Base-by-base conservation (phyloP, 768 basidiomycete genomes). In the Collybiopsis luxurians region DNA sequence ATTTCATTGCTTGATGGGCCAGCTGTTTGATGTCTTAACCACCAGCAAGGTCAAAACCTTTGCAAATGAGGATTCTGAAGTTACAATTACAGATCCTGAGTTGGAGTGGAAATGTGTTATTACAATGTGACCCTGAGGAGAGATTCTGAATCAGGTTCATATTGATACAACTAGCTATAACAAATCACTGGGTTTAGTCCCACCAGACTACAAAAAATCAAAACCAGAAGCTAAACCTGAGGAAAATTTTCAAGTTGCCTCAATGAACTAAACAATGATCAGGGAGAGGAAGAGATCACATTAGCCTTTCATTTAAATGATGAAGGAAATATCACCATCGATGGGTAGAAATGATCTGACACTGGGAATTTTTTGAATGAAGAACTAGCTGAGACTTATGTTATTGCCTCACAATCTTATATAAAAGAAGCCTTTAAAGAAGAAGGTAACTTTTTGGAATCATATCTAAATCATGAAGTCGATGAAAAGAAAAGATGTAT, bases 1-100 rank as follows among this genome's bases (percentile, higher is more conserved):
- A 68, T 1, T 61, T 68, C 0, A 69, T 44, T 56, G 69, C 17
- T 52, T 68, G 17, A 13, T 43, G 70, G 0, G 66, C 69, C 13
- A 26, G 63, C 12, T 31, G 42, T 5, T 55, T 55, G 23, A 23
- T 19, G 27, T 40, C 2, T 15, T 55, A n/a, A n/a, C n/a, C n/a
- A n/a, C n/a, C n/a, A n/a, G n/a, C n/a, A n/a, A n/a, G n/a, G n/a
- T n/a, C n/a, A n/a, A n/a, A n/a, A n/a, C n/a, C n/a, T n/a, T n/a
- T n/a, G n/a, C n/a, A n/a, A n/a, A 59, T 71, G 5, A 40, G 55
- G 0, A 45, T 21, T 52, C 34, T 52, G 31, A 52, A n/a, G n/a
- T n/a, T 34, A 13, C 19, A 30, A 4, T 52, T 17, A 39, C 50
- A 23, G 50, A 52, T n/a, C n/a, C n/a, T n/a, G n/a, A 24, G 34